Evolutionary conservation across 331 rosid species (phyloP), one percentile per base, ranked within the genome.

Genomic region (Saraca asoca): DNA sequence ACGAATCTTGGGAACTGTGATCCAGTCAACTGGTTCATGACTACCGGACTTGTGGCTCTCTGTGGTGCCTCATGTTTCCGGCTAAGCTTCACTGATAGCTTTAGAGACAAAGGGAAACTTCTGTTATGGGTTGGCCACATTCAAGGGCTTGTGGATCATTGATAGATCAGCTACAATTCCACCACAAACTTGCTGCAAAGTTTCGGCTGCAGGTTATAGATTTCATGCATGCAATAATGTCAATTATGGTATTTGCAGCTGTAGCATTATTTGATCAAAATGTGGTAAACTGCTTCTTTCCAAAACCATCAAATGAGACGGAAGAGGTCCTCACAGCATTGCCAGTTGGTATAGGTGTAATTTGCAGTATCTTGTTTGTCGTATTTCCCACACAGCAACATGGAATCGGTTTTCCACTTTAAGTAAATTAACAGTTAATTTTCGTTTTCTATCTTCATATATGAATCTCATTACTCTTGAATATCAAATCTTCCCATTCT

Each of bases 351-450:
- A 86, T 90, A 46, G 98, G 97, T 3, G 91, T 81, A 55, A 41
- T 87, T 7, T 74, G 87, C 67, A 81, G 95, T 62, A 81, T 82
- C 88, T 59, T 86, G 71, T 87, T 93, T 54, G 90, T 93, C 69
- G 57, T 56, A 13, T 90, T 93, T 55, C 97, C 98, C 2, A 87
- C 95, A 38, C 72, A 81, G 46, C 88, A 95, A 67, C 95, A 84
- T 66, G 97, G 98, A 57, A 85, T 93, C 66, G 97, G 98, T 45
- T 87, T 87, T 70, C 95, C 97, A 5, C 80, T 90, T 41, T 82
- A 95, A 11, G 56, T 80, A 24, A 75, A 55, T 75, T 92, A 69
- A 55, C 34, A 7, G 2, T 33, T 24, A 34, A 9, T 15, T 10
- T 64, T 49, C 7, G 17, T 63, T 45, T 13, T 17, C 0, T 18